Conservation (phyloP, 352 stramenopile species). For the Phytophthora litchii region DNA sequence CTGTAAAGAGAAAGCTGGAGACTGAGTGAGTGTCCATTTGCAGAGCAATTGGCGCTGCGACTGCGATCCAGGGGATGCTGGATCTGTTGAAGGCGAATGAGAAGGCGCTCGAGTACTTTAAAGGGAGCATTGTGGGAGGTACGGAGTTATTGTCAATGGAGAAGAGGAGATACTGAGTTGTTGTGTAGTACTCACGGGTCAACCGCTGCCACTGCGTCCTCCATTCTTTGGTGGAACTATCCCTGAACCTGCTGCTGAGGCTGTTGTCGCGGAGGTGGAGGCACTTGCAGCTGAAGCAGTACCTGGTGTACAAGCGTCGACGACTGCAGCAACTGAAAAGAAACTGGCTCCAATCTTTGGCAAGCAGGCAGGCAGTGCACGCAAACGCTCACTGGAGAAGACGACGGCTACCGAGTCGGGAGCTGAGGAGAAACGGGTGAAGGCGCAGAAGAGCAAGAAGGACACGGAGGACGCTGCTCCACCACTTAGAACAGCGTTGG, state of each 20-base stretch:
- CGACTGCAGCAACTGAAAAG: constrained; percentile 5
- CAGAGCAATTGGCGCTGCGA: constrained; percentile 53
- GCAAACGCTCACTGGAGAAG: constrained; percentile 51
- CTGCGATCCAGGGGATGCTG: constrained; percentile 51
- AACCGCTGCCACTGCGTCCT: constrained; percentile 38
- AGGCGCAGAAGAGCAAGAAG: constrained; percentile 8
- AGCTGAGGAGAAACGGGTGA: constrained; percentile 25
- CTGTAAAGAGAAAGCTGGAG: background rate
- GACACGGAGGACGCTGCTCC: constrained; percentile 2
- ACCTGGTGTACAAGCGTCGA: constrained; percentile 1
- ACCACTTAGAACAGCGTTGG: constrained; percentile 26
- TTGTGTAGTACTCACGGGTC: constrained; percentile 46
- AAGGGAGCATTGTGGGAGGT: constrained; percentile 65
- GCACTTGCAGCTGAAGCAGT: constrained; percentile 7
- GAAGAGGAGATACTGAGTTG: constrained; percentile 1
- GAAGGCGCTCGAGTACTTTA: constrained; percentile 65
- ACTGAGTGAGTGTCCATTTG: constrained; percentile 3
- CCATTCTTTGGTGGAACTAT: constrained; percentile 47
- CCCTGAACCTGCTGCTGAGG: constrained; percentile 27
- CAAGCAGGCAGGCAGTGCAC: constrained; percentile 22
- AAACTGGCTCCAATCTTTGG: constrained; percentile 40
- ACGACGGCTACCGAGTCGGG: constrained; percentile 7
- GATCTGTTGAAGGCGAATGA: constrained; percentile 49
- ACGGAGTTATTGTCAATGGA: background rate
- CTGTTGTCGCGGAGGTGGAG: constrained; percentile 26